Conservation (phyloP, 2,329 filamentous ascomycete species). For the Dothiorella sarmentorum region DNA sequence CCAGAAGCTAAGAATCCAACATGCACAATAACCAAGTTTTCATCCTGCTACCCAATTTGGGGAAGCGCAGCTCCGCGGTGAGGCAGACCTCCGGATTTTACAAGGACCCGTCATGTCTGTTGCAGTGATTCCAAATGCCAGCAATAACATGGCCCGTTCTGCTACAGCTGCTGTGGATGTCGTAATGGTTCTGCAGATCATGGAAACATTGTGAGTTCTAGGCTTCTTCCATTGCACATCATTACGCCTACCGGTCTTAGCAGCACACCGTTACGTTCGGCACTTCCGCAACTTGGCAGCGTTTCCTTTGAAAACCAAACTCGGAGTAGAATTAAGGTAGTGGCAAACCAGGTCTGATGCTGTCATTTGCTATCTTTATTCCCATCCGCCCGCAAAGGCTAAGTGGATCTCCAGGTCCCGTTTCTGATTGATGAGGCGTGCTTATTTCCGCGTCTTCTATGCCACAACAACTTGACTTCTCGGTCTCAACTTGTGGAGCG, state of each 20-base stretch:
- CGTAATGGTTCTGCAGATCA: slow-evolving; percentile 11
- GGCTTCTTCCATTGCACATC: slow-evolving; percentile 1
- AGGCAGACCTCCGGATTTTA: neutral
- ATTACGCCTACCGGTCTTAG: neutral
- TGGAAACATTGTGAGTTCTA: slow-evolving; percentile 7
- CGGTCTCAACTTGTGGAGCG: neutral
- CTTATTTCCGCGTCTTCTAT: neutral
- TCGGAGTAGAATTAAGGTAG: slow-evolving; percentile 3
- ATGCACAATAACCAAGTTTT: neutral
- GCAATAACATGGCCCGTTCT: neutral
- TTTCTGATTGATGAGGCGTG: neutral
- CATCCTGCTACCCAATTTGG: neutral
- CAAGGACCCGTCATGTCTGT: neutral
- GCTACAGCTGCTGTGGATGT: slow-evolving; percentile 1
- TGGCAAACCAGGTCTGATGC: neutral
- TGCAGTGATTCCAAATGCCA: slow-evolving; percentile 2
- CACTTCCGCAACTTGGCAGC: neutral
- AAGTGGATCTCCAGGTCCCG: slow-evolving; percentile 2
- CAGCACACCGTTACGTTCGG: neutral
- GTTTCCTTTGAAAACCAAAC: neutral
- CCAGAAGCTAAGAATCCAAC: neutral
- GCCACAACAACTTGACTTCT: neutral
- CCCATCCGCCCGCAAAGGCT: neutral
- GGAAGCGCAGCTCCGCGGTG: neutral
- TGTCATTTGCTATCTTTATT: neutral